Base-by-base conservation (phyloP, 2,329 filamentous ascomycete genomes). In the Fusarium musae region DNA sequence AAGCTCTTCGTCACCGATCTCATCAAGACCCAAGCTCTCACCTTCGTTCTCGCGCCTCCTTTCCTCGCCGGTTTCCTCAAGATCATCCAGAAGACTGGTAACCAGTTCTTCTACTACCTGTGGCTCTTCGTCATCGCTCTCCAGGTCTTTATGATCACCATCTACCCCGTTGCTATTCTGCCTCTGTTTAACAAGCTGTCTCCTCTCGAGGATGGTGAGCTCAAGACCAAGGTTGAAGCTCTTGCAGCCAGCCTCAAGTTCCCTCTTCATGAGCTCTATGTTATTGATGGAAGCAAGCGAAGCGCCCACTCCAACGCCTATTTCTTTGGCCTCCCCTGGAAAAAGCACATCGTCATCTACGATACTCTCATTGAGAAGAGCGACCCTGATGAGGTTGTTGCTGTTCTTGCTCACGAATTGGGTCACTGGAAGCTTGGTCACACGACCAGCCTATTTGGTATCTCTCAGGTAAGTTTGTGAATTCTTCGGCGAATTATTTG, bases 311-410 rank as follows among this genome's bases (percentile, higher is more conserved):
- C 92, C 83, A 97, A 97, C 81, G 94, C 94, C 39, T 96, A 97
- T 84, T 99, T 99, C 86, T 98, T 97, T 78, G 96, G 96, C 69
- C 89, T 99, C 63, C 96, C 96, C 46, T 99, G 96, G 95, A 98
- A 98, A 89, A 98, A 98, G 89, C 97, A 98, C 86, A 99, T 99
- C 86, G 96, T 99, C 79, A 97, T 99, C 80, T 99, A 97, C 82
- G 96, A 99, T 81, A 99, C 97, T 9, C 85, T 99, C 72, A 95
- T 99, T 72, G 96, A 98, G 84, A 97, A 98, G 89, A 96, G 93
- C 82, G 91, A 95, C 71, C 91, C 93, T 8, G 89, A 96, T 79
- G 96, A 99, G 83, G 95, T 99, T 44, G 94, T 97, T 66, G 96
- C 96, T 74, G 95, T 99, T 59, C 87, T 99, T 60, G 95, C 94